phyloP scores from a whole-genome alignment of 352 stramenopile genomes.

The Phytophthora sp. region DNA sequence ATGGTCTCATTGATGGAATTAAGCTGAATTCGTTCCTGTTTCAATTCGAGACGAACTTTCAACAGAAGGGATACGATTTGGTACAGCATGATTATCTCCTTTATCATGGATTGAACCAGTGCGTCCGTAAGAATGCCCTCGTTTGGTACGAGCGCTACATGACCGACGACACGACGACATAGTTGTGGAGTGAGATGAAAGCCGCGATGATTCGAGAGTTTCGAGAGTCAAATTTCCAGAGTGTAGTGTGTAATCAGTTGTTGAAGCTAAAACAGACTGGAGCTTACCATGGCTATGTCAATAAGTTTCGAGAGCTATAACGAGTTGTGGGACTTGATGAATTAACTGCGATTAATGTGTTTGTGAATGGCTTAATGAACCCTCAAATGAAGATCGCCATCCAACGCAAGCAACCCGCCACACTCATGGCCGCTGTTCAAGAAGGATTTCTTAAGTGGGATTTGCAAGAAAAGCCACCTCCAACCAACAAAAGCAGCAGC shows the following conservation, averaged over 20 bases:
- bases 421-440: conserved; percentile 5
- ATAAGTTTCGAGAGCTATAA: conserved; percentile 16
- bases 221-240: no score
- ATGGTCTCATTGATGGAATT: not conserved
- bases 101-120: no score
- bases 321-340: conserved; percentile 2
- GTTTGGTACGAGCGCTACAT: no score
- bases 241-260: no score
- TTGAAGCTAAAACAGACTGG: conserved; percentile 6
- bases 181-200: no score
- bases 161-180: no score
- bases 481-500: not conserved
- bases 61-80: not conserved
- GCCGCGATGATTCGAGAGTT: no score
- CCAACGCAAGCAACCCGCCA: conserved; percentile 16
- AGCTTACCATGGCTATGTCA: conserved; percentile 9
- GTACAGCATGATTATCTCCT: no score
- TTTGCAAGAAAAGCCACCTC: conserved; percentile 8
- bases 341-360: conserved; percentile 3
- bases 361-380: conserved; percentile 6
- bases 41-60: not conserved
- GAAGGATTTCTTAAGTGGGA: conserved; percentile 14
- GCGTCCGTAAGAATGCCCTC: no score
- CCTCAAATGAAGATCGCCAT: not conserved
- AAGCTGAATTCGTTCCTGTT: not conserved